These are phyloP conservation scores for Blechomonas ayalai DNA, from an alignment of 208 protist genomes.

Conservation along the genomic window DNA sequence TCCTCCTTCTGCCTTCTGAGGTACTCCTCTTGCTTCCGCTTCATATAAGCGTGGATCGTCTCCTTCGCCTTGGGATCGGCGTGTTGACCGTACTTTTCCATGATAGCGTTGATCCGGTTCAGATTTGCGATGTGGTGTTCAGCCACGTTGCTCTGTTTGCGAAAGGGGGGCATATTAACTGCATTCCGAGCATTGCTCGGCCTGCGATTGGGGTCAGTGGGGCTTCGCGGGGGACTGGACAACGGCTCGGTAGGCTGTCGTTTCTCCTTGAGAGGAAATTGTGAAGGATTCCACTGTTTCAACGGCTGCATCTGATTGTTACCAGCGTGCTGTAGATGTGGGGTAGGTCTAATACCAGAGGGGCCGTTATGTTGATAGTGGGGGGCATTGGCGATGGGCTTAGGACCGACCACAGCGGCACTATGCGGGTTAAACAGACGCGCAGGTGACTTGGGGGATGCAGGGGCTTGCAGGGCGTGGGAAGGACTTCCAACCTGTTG, in stretches of 20 bases:
- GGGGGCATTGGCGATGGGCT: slow-evolving; percentile 13
- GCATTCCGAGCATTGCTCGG: neutral
- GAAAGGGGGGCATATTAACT: too few species aligned
- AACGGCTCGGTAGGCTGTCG: too few species aligned
- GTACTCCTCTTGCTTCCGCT: slow-evolving; percentile 83
- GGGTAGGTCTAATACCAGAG: slow-evolving; percentile 2
- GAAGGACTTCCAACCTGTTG: slow-evolving; percentile 9
- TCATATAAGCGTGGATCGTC: slow-evolving; percentile 86
- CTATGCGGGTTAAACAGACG: slow-evolving; percentile 2
- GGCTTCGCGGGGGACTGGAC: too few species aligned
- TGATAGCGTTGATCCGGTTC: slow-evolving; percentile 76
- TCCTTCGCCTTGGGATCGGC: slow-evolving; percentile 64
- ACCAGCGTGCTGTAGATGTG: slow-evolving; percentile 9
- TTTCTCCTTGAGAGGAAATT: too few species aligned
- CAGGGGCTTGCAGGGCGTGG: neutral
- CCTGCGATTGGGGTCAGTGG: too few species aligned
- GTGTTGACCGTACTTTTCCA: slow-evolving; percentile 64
- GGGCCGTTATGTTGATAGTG: neutral
- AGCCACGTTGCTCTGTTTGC: neutral
- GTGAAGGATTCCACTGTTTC: too few species aligned
- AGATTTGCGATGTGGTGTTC: slow-evolving; percentile 42
- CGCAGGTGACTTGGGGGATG: neutral
- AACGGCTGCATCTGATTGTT: neutral
- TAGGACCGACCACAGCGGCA: slow-evolving; percentile 25
- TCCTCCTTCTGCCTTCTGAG: slow-evolving; percentile 48